Evolutionary conservation across 768 basidiomycete genomes (phyloP).

Genomic region (Glaciozyma antarctica): DNA sequence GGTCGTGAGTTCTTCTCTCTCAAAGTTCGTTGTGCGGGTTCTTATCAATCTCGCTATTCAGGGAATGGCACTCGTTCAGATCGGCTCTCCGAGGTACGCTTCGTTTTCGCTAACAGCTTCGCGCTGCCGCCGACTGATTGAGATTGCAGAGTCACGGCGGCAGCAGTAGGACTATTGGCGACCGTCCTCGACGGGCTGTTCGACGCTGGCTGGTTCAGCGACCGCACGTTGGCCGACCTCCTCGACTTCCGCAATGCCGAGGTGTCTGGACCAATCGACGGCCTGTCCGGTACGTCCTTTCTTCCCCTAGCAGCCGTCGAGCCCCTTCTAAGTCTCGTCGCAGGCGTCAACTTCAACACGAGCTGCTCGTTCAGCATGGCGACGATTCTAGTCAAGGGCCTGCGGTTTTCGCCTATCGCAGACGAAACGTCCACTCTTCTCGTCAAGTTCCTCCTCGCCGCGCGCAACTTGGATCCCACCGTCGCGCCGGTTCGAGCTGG

Average conservation of each 20-base stretch:
- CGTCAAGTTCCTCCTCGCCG: neutral
- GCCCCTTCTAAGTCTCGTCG: conserved; percentile 55
- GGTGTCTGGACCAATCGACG: conserved; percentile 45
- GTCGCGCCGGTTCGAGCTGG: neutral
- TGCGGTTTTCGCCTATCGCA: conserved; percentile 51
- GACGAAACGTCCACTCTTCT: neutral
- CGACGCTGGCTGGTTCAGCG: conserved; percentile 46
- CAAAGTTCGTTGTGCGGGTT: neutral
- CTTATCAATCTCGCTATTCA: conserved; percentile 52
- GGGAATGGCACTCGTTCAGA: conserved; percentile 54
- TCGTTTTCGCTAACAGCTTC: too few relatives aligned
- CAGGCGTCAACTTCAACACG: conserved; percentile 65
- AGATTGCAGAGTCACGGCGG: conserved; percentile 48
- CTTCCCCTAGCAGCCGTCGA: neutral
- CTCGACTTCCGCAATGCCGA: conserved; percentile 57
- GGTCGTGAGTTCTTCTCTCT: conserved; percentile 36
- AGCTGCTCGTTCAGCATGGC: conserved; percentile 76
- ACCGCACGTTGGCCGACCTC: conserved; percentile 42
- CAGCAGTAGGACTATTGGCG: conserved; percentile 56
- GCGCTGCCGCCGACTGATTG: too few relatives aligned
- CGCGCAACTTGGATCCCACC: neutral
- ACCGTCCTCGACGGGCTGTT: conserved; percentile 39
- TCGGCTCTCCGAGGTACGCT: conserved; percentile 48
- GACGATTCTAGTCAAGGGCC: conserved; percentile 74
- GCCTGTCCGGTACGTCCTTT: neutral